phyloP scores from a whole-genome alignment of 2,329 filamentous ascomycete species.

The Microdochium bolleyi region DNA sequence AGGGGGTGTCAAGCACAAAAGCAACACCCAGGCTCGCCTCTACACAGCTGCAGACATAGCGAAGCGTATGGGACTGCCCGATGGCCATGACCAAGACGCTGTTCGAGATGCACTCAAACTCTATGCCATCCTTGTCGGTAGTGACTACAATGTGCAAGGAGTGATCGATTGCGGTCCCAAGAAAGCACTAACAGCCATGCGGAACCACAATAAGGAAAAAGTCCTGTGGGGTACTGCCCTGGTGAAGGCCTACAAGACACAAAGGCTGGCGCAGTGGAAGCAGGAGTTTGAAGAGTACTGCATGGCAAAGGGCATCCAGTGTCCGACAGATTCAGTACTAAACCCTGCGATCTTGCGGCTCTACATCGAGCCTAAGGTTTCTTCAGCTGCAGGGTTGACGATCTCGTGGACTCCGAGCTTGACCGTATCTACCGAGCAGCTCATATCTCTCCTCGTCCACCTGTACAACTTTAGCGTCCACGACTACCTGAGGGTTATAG shows the following conservation, averaged over 20 bases:
- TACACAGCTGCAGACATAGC: not conserved
- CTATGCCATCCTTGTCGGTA: not conserved
- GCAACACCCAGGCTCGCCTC: not conserved
- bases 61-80: not conserved
- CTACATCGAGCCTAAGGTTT: not conserved
- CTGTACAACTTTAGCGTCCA: not conserved
- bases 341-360: not conserved
- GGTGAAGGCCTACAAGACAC: not conserved
- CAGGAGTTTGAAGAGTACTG: not conserved
- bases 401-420: not conserved
- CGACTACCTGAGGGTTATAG: not conserved
- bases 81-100: not conserved
- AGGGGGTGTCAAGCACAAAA: not conserved
- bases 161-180: not conserved
- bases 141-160: not conserved
- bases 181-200: not conserved
- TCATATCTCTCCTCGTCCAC: not conserved
- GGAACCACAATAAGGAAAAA: not conserved
- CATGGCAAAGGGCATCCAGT: not conserved
- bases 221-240: not conserved
- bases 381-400: not conserved
- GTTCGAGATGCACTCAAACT: not conserved
- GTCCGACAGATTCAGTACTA: not conserved
- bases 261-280: not conserved
- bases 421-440: not conserved